Percentiles rank a stretch among this genome's conserved stretches.
Conservation (phyloP, 805 yeast genomes). For the Candida tammaniensis region DNA sequence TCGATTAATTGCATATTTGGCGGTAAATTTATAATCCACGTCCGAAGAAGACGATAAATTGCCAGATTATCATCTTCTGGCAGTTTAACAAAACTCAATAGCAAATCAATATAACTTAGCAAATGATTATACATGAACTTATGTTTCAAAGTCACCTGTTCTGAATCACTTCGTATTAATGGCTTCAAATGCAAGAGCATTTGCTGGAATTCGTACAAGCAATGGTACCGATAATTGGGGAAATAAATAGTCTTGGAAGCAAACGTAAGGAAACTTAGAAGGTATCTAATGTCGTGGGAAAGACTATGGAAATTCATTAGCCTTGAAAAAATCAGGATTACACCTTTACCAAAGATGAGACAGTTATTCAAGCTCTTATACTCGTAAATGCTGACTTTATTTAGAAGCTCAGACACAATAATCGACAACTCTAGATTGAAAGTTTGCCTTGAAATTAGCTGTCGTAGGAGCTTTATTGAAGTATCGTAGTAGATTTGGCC, state of each 20-base stretch:
- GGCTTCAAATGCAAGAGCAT: conserved; percentile 7
- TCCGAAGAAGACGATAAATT: conserved; percentile 18
- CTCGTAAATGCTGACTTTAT: conserved; percentile 21
- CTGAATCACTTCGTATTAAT: background rate
- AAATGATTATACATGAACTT: conserved; percentile 5
- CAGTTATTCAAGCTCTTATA: conserved; percentile 16
- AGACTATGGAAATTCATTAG: conserved; percentile 4
- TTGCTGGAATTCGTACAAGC: conserved; percentile 14
- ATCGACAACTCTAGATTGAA: conserved; percentile 16
- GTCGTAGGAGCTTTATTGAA: conserved; percentile 7
- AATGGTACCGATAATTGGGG: conserved; percentile 15
- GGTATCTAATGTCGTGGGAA: conserved; percentile 5
- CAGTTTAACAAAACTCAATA: conserved; percentile 5
- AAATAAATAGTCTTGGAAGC: conserved; percentile 16
- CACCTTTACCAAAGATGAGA: conserved; percentile 20
- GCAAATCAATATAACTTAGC: background rate
- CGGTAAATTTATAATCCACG: conserved; percentile 22
- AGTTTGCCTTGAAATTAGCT: conserved; percentile 2
- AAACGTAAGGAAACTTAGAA: conserved; percentile 15
- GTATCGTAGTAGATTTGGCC: conserved; percentile 11
- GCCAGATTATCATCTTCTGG: background rate
- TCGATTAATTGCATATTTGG: conserved; percentile 15
- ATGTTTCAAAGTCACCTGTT: too few relatives aligned
- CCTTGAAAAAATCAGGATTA: conserved; percentile 18
- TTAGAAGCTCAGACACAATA: conserved; percentile 18